Evolutionary conservation across 2,329 filamentous ascomycete genomes (phyloP), one percentile per base, ranked within the genome.

Genomic region (Helotiales sp.): DNA sequence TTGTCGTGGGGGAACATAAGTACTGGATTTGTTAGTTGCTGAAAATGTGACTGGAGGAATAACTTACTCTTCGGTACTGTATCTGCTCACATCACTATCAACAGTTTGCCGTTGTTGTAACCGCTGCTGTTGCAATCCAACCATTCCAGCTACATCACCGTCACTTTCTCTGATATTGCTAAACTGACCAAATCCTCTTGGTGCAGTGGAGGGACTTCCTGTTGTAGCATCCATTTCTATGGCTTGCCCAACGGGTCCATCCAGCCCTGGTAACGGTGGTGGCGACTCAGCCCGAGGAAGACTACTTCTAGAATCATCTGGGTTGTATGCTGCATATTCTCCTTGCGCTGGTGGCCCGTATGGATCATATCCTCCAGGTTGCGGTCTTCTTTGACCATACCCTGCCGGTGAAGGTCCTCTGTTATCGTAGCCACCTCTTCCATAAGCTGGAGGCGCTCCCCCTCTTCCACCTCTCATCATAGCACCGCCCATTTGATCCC

Each of bases 161-260:
- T 93, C 90, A 71, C 86, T 91, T 62, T 92, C 89, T 58, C 84
- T 81, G 20, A 87, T 77, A 60, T 80, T 76, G 32, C 78, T 80
- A 64, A 82, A 84, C 64, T 83, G 81, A 5, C 80, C 83, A 69
- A 80, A 83, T 15, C 79, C 80, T 45, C 74, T 74, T 15, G 80
- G 81, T 2, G 80, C 69, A 47, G 70, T 30, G 79, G 80, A 63
- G 79, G 85, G 84, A 63, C 82, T 84, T 45, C 84, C 84, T n/a
- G 83, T 82, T n/a, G 84, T 82, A 37, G 90, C 89, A 77, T 94
- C 90, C 92, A 96, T 94, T 77, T 96, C 93, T 62, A 93, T 86
- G 2, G 91, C 88, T 75, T 90, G 89, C 10, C 89, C 89, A 13
- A 89, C 78, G 37, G 77, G 72, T 70, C 55, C 72, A 63, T 78